These are phyloP conservation scores for Golubevia pallescens DNA, from an alignment of 1,284 basidiomycete species.

Conservation along the genomic window DNA sequence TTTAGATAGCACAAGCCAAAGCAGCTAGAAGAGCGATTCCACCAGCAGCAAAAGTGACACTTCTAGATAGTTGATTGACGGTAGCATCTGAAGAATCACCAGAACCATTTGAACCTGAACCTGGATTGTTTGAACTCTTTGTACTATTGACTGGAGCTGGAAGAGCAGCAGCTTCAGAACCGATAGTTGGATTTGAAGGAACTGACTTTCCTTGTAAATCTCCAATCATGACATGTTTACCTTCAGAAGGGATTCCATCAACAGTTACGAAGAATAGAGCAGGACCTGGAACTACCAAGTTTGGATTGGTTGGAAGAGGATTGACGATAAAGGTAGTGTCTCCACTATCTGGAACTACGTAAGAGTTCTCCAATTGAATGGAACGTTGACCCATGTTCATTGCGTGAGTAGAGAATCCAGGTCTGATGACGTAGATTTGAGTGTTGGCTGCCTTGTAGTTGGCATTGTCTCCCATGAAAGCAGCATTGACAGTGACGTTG, in stretches of 20 bases:
- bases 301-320: slow-evolving; percentile 40
- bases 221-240: slow-evolving; percentile 34
- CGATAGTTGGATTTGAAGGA: slow-evolving; percentile 24
- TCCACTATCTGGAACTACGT: slow-evolving; percentile 51
- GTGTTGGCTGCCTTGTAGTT: slow-evolving; percentile 54
- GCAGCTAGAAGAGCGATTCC: too few relatives aligned
- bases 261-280: slow-evolving; percentile 56
- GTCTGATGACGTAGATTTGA: slow-evolving; percentile 53
- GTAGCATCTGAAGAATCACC: slow-evolving; percentile 25
- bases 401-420: slow-evolving; percentile 60
- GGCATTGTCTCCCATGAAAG: slow-evolving; percentile 46
- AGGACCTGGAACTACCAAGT: slow-evolving; percentile 48
- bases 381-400: slow-evolving; percentile 63
- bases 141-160: slow-evolving; percentile 41
- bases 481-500: slow-evolving; percentile 47
- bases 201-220: slow-evolving; percentile 7
- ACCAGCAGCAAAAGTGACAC: too few relatives aligned
- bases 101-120: slow-evolving; percentile 41
- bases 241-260: slow-evolving; percentile 49
- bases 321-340: slow-evolving; percentile 53
- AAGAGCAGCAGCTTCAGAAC: slow-evolving; percentile 25
- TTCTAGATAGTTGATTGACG: slow-evolving; percentile 24
- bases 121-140: slow-evolving; percentile 29
- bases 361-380: slow-evolving; percentile 52
- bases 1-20: too few relatives aligned